Percentiles rank a stretch among this genome's conserved stretches.
These are phyloP conservation scores for Lactarius tabidus DNA, from an alignment of 768 basidiomycete species.

Conservation along the genomic window DNA sequence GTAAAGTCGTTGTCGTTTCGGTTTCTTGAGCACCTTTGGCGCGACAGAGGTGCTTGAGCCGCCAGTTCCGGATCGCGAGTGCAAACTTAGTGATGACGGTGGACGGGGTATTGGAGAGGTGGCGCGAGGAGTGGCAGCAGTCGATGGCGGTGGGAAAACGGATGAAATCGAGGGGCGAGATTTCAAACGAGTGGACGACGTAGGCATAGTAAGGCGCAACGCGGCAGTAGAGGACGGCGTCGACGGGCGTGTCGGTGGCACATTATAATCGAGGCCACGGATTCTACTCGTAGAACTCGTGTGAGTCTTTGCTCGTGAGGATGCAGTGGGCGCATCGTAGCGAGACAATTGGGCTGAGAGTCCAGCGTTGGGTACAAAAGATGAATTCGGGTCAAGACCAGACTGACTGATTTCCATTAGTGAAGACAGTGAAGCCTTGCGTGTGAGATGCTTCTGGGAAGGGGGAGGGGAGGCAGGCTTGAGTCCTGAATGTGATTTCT, in stretches of 20 bases:
- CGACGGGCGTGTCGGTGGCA: constrained; percentile 73
- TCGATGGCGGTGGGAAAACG: constrained; percentile 53
- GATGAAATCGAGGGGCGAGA: constrained; percentile 71
- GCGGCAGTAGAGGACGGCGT: constrained; percentile 78
- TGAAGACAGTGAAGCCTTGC: constrained; percentile 78
- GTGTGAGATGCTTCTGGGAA: constrained; percentile 55
- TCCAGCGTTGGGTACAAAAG: constrained; percentile 32
- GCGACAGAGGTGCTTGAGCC: constrained; percentile 40
- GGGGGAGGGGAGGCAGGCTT: constrained; percentile 72
- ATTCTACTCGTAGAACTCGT: constrained; percentile 62
- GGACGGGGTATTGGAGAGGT: constrained; percentile 60
- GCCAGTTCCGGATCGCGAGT: constrained; percentile 31
- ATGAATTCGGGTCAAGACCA: constrained; percentile 44
- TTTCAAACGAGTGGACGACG: constrained; percentile 65
- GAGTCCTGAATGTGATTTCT: constrained; percentile 80
- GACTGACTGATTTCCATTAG: constrained; percentile 56
- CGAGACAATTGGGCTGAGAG: constrained; percentile 38
- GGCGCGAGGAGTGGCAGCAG: constrained; percentile 42
- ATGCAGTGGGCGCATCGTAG: constrained; percentile 77
- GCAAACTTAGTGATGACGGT: constrained; percentile 50
- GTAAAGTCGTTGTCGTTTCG: constrained; percentile 71
- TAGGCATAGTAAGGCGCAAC: constrained; percentile 84
- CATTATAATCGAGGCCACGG: constrained; percentile 53
- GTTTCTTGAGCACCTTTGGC: constrained; percentile 67
- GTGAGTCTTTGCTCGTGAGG: constrained; percentile 72